phyloP scores from a whole-genome alignment of 352 stramenopile species.

The Globisporangium cylindrosporum region DNA sequence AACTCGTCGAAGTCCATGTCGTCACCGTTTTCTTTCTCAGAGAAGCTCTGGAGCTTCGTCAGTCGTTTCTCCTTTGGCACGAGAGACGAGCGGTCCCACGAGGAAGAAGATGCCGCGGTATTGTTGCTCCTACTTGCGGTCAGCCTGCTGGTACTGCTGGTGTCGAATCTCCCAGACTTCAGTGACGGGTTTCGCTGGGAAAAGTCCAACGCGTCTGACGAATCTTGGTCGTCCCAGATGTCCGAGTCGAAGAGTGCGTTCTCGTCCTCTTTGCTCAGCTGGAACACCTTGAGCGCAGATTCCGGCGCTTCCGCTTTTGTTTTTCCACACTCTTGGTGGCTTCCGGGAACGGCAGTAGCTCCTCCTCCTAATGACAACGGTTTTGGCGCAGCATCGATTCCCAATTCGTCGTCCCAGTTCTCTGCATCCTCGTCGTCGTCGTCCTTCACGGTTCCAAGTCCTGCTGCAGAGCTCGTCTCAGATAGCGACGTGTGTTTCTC shows the following conservation, averaged over 20 bases:
- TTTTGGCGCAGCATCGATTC: constrained; percentile 41
- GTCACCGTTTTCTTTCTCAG: constrained; percentile 61
- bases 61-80: constrained; percentile 62
- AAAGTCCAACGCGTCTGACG: background rate
- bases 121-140: constrained; percentile 1
- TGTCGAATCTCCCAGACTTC: background rate
- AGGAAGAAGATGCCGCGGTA: constrained; percentile 7
- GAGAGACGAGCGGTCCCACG: constrained; percentile 57
- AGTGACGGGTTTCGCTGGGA: background rate
- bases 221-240: constrained; percentile 60
- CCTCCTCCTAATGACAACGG: constrained; percentile 23
- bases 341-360: background rate
- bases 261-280: constrained; percentile 78
- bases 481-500: constrained; percentile 20
- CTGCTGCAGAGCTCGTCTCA: background rate
- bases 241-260: constrained; percentile 66
- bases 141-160: background rate
- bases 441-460: background rate
- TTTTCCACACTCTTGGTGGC: constrained; percentile 1
- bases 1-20: constrained; percentile 64
- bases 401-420: constrained; percentile 86
- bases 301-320: constrained; percentile 6
- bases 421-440: constrained; percentile 41
- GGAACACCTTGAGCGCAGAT: constrained; percentile 39
- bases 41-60: constrained; percentile 70